Evolutionary conservation across 306 rosid genomes (phyloP).

Genomic region (Astragalus glycyphyllos): DNA sequence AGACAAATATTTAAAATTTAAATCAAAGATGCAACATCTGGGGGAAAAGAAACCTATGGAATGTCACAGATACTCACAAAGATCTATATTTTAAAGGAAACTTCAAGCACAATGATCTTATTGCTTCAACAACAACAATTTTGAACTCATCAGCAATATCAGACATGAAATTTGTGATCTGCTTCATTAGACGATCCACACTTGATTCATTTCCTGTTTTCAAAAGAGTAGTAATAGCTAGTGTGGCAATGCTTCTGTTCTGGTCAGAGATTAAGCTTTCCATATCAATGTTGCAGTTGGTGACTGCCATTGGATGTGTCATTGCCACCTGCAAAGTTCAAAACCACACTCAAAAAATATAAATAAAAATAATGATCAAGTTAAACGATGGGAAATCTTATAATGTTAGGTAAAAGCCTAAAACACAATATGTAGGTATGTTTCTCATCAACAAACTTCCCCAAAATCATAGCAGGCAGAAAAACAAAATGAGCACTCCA

Average conservation of each 20-base stretch:
- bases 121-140: slow-evolving; percentile 97
- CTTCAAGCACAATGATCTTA: slow-evolving; percentile 91
- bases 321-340: slow-evolving; percentile 87
- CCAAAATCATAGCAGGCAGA: slow-evolving; percentile 33
- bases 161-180: slow-evolving; percentile 97
- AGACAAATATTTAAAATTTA: slow-evolving; percentile 16
- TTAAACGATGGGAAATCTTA: slow-evolving; percentile 25
- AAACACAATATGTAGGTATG: not conserved
- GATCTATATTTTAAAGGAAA: slow-evolving; percentile 94
- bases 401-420: slow-evolving; percentile 23
- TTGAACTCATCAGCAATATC: slow-evolving; percentile 98
- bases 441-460: slow-evolving; percentile 5
- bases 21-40: slow-evolving; percentile 10
- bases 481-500: slow-evolving; percentile 28
- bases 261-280: slow-evolving; percentile 96
- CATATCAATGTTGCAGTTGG: slow-evolving; percentile 99
- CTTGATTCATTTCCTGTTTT: slow-evolving; percentile 99
- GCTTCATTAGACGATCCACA: slow-evolving; percentile 98
- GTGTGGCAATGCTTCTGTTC: slow-evolving; percentile 98
- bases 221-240: slow-evolving; percentile 96
- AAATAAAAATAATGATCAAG: slow-evolving; percentile 17
- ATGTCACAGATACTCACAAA: slow-evolving; percentile 68
- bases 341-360: slow-evolving; percentile 27
- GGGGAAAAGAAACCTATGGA: slow-evolving; percentile 15
- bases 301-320: slow-evolving; percentile 99